Base-by-base conservation (phyloP, 2,329 filamentous ascomycete genomes). In the Monilinia polystroma region DNA sequence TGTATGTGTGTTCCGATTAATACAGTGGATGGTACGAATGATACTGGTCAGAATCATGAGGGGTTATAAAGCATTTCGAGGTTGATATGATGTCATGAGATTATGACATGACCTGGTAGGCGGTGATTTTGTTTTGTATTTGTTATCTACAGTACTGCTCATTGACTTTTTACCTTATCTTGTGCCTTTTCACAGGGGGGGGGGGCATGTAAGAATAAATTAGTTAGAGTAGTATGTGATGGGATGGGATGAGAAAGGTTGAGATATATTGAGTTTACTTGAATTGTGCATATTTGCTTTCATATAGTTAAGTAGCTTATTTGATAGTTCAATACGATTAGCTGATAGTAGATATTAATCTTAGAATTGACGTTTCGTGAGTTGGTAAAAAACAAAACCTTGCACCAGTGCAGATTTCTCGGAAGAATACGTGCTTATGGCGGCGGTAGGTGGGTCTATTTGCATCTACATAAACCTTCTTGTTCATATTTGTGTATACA, bases 241-340 rank as follows among this genome's bases (percentile, higher is more conserved):
- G 16, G 16, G 45, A 47, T 47, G 14, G 43, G 43, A 45, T 45
- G 32, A 32, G 32, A 32, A 32, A 18, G 43, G 43, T 16, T 45
- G 12, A 35, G 18, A 38, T 55, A 12, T 20, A 38, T n/a, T 38
- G 32, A n/a, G 11, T n/a, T 53, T 29, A 29, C 26, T 54, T 54
- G n/a, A 12, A 16, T 54, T 16, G 52, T 54, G n/a, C 23, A 54
- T 54, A 23, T 49, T 55, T n/a, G 20, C 53, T 32, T 55, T 23
- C 26, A 29, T 54, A 12, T 29, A 54, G 26, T 32, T 43, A 43
- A 43, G 41, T 43, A 14, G 10, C 41, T 43, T 43, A 14, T 14
- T 54, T 54, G 52, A 54, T 35, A 35, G 53, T 35, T 55, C 53
- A 55, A 55, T 55, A 55, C 35, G 12, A 32, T 29, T 20, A 12